Percentiles rank a stretch among this genome's conserved stretches.
phyloP scores from a whole-genome alignment of 106 monocot genomes.

The Apostasia ramifera region DNA sequence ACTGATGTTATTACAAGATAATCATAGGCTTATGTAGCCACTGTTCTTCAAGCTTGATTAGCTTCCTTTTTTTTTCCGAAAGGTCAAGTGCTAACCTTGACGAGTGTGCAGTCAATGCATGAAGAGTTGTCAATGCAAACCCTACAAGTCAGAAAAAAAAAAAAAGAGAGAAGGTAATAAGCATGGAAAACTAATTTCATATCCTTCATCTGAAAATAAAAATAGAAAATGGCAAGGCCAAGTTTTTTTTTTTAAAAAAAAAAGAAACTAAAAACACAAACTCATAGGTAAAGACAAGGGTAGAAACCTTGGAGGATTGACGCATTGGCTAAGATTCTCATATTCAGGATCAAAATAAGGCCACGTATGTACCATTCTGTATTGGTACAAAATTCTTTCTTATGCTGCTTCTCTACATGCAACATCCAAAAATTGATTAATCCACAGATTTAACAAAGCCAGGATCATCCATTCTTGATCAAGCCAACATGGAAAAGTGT shows the following conservation, averaged over 20 bases:
- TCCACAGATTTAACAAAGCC: too few species aligned
- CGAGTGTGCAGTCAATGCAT: slow-evolving; percentile 12
- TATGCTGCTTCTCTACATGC: slow-evolving; percentile 1
- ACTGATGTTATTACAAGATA: neutral
- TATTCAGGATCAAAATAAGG: slow-evolving; percentile 97
- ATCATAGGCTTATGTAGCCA: neutral
- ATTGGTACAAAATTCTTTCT: neutral
- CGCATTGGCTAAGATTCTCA: slow-evolving; percentile 68
- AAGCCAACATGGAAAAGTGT: too few species aligned
- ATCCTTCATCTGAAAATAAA: too few species aligned
- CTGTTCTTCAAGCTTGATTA: neutral
- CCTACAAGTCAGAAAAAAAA: slow-evolving; percentile 11
- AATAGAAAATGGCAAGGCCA: too few species aligned
- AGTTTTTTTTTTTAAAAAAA: too few species aligned
- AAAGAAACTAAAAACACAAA: neutral
- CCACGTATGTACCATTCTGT: slow-evolving; percentile 25
- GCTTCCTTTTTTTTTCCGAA: neutral
- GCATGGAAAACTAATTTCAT: too few species aligned
- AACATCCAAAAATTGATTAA: neutral
- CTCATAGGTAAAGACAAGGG: neutral
- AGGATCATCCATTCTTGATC: too few species aligned
- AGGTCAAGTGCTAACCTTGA: neutral
- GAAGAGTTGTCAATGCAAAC: slow-evolving; percentile 21
- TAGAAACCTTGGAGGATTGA: slow-evolving; percentile 80
- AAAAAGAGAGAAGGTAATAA: neutral